Percentiles rank a stretch among this genome's conserved stretches.
These are phyloP conservation scores for Cordyceps pruinosa DNA, from an alignment of 2,329 filamentous ascomycete species.

Conservation along the genomic window DNA sequence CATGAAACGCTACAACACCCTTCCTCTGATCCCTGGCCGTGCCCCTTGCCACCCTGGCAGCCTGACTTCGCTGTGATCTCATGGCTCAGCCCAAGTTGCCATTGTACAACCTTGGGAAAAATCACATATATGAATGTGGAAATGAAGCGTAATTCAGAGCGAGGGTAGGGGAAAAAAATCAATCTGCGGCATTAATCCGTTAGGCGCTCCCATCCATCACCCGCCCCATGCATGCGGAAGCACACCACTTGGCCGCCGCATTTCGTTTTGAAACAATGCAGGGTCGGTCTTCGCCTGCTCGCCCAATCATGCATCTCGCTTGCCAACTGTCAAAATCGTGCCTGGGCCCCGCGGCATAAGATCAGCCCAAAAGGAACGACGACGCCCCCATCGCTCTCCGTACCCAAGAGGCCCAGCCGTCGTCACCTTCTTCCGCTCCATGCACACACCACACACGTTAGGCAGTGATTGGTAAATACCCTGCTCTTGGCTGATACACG, in stretches of 20 bases:
- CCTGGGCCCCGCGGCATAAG: not conserved
- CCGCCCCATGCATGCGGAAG: too few species aligned
- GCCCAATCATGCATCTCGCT: not conserved
- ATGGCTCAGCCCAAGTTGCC: too few species aligned
- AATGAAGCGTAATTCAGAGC: too few species aligned
- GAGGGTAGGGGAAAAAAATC: too few species aligned
- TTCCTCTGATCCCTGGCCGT: not conserved
- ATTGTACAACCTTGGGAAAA: too few species aligned
- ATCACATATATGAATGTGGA: too few species aligned
- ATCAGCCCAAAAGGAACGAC: not conserved
- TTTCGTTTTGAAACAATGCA: not conserved
- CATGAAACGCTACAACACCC: not conserved
- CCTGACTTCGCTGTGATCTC: too few species aligned
- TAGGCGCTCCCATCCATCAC: too few species aligned
- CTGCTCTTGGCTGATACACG: not conserved
- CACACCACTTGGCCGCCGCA: not conserved
- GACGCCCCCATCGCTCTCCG: too few species aligned
- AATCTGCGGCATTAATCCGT: too few species aligned
- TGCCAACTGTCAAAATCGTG: not conserved
- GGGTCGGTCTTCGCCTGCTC: not conserved
- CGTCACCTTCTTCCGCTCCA: not conserved
- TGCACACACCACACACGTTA: too few species aligned
- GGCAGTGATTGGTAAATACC: not conserved
- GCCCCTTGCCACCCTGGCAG: not conserved
- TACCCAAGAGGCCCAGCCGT: too few species aligned